Evolutionary conservation across 441 rosid genomes (phyloP).

Genomic region (Bruguiera hainesii): DNA sequence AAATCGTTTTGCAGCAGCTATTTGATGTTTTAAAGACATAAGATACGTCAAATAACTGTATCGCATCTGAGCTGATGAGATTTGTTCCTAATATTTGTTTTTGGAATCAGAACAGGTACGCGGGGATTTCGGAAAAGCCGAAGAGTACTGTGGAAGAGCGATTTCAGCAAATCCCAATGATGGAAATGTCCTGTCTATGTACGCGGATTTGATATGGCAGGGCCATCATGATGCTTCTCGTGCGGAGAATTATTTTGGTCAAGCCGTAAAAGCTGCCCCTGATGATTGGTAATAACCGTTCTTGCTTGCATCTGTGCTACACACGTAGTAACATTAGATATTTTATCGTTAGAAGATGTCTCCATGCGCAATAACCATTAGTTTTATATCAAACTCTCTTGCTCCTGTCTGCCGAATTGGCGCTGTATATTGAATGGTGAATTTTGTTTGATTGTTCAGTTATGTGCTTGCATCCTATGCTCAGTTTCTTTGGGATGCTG

Average conservation of each 20-base stretch:
- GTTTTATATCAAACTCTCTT: too few relatives aligned
- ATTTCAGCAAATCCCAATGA: constrained; percentile 57
- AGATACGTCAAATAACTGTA: background rate
- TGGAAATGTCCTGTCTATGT: constrained; percentile 72
- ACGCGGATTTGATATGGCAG: constrained; percentile 76
- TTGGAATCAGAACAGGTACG: constrained; percentile 40
- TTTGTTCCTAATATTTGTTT: background rate
- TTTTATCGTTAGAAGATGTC: background rate
- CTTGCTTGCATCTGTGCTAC: background rate
- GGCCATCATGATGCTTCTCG: constrained; percentile 60
- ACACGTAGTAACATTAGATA: background rate
- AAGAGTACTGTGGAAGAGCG: constrained; percentile 78
- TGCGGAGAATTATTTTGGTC: constrained; percentile 68
- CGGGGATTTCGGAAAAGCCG: constrained; percentile 60
- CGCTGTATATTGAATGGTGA: background rate
- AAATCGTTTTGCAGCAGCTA: too few relatives aligned
- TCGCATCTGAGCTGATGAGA: background rate
- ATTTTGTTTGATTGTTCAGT: constrained; percentile 42
- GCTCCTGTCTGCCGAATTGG: background rate
- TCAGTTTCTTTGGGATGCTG: constrained; percentile 78
- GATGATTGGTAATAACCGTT: constrained; percentile 57
- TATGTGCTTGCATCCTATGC: constrained; percentile 81
- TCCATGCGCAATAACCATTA: too few relatives aligned
- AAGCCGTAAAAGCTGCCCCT: constrained; percentile 76
- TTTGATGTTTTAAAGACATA: too few relatives aligned